Evolutionary conservation across 768 basidiomycete species (phyloP).

Genomic region (Tephrocybe sp.): DNA sequence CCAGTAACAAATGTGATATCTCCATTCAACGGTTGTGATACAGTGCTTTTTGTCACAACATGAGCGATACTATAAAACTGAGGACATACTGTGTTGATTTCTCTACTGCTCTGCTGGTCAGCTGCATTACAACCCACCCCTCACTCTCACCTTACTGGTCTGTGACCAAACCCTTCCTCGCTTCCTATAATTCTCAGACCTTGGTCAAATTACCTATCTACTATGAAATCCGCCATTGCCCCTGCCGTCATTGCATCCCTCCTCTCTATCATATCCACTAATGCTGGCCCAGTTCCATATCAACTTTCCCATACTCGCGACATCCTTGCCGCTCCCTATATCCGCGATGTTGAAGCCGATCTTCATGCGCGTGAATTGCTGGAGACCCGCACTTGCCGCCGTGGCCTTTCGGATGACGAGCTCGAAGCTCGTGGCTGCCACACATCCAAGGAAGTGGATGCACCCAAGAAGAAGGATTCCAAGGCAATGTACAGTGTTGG

Average conservation of each 20-base stretch:
- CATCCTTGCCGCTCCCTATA: conserved; percentile 4
- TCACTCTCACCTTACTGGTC: background rate
- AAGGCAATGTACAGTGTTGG: conserved; percentile 4
- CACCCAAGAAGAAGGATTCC: background rate
- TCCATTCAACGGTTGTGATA: no score
- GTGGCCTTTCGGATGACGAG: background rate
- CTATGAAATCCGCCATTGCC: conserved; percentile 8
- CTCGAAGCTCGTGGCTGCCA: background rate
- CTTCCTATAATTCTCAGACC: background rate
- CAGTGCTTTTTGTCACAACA: no score
- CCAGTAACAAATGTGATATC: no score
- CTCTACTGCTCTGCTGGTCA: conserved; percentile 10
- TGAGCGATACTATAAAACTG: background rate
- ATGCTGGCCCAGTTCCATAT: conserved; percentile 4
- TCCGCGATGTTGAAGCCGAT: conserved; percentile 8
- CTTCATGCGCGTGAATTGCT: conserved; percentile 2
- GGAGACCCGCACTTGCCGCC: conserved; percentile 4
- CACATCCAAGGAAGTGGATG: background rate
- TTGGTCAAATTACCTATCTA: background rate
- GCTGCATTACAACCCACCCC: background rate
- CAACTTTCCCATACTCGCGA: background rate
- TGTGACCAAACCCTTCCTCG: background rate
- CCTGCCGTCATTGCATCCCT: conserved; percentile 12
- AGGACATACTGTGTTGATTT: background rate
- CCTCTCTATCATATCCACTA: background rate